Base-by-base conservation (phyloP, 495 filamentous ascomycete species). In the Friedmanniomyces simplex region DNA sequence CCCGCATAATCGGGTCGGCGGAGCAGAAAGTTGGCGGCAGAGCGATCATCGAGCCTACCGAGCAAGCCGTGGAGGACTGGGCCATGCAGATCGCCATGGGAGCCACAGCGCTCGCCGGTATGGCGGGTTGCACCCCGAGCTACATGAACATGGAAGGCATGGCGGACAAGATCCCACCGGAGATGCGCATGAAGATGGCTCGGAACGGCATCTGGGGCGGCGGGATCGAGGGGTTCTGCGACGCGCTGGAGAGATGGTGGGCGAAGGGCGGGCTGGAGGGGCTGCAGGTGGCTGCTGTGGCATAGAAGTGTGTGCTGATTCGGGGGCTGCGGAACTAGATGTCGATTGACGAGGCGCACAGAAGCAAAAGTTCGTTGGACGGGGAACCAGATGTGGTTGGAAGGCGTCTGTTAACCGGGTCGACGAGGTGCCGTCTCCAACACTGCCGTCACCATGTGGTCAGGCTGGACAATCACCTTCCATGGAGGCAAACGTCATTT, bases 61-160 rank as follows among this genome's bases (percentile, higher is more conserved):
- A 18, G 11, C 66, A 65, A 28, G 74, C 69, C 3, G 73, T 76
- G 57, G 76, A 79, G 55, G 68, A 66, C 13, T 83, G 79, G 79
- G 64, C 64, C 10, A 59, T 58, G 50, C 65, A 71, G 59, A 70
- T 81, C 26, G 24, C 76, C 60, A 52, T 57, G 46, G 66, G 67
- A 10, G 76, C 76, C 0, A 64, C 53, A 1, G 70, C 65, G 18
- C 69, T 77, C 43, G 68, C 70, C 1, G 65, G 63, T 4, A 51
- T 77, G 6, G 55, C 63, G 1, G 68, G 73, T 14, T 85, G 81
- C 68, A 83, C 79, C 8, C 81, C 82, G 0, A 69, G 77, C 14
- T 83, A 83, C 59, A 71, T 74, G 49, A 84, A 76, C 32, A 64
- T 54, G 12, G 76, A 83, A 59, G 80, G 73, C 3, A 66, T 69